A percentile compares a stretch with the other conserved stretches of the same genome.
Conservation (phyloP, 306 rosid genomes). For the Hippophae rhamnoides region DNA sequence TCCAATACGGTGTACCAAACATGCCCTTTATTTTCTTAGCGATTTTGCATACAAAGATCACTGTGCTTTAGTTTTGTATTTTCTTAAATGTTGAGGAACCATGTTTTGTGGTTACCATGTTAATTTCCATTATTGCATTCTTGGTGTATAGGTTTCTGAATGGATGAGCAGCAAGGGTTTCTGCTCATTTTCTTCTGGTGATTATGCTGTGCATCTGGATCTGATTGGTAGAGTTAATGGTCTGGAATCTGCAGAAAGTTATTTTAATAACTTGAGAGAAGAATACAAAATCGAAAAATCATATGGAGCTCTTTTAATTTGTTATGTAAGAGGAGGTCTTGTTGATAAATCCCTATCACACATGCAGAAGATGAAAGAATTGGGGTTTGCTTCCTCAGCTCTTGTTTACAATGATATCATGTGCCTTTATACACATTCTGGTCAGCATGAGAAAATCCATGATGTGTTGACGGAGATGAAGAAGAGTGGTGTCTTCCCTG, state of each 20-base stretch:
- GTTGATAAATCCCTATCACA: conserved; percentile 52
- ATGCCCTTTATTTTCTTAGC: too few relatives aligned
- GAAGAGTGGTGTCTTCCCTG: conserved; percentile 43
- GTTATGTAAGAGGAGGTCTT: conserved; percentile 56
- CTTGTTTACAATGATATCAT: conserved; percentile 53
- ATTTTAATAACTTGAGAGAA: conserved; percentile 41
- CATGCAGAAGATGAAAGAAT: conserved; percentile 55
- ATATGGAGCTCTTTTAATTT: conserved; percentile 60
- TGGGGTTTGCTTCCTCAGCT: conserved; percentile 39
- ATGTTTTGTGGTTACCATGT: neutral
- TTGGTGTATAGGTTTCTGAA: conserved; percentile 50
- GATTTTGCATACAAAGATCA: too few relatives aligned
- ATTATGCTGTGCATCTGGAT: conserved; percentile 50
- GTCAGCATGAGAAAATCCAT: conserved; percentile 51
- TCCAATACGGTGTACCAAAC: too few relatives aligned
- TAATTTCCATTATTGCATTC: neutral
- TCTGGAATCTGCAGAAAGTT: conserved; percentile 47
- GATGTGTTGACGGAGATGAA: conserved; percentile 43
- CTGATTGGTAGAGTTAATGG: conserved; percentile 58
- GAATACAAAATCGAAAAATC: conserved; percentile 29
- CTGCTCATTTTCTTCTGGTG: conserved; percentile 28
- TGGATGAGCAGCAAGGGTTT: conserved; percentile 50
- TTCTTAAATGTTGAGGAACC: neutral
- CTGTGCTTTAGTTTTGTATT: neutral
- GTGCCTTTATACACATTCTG: conserved; percentile 37